Base-by-base conservation (phyloP, 768 basidiomycete species). In the Hydnomerulius pinastri region DNA sequence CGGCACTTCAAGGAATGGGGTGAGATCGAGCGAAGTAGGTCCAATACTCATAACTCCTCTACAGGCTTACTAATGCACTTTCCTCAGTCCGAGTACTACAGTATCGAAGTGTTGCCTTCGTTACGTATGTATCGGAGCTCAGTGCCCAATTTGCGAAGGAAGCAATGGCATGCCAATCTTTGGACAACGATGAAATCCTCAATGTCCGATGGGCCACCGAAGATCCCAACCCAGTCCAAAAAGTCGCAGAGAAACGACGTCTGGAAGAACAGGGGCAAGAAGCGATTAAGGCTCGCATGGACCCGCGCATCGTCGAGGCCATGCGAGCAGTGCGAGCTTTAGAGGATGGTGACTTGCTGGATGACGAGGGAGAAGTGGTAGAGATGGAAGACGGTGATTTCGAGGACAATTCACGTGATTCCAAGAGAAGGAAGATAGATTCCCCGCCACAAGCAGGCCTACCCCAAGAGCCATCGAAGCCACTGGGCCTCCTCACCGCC, bases 121-220 rank as follows among this genome's bases (percentile, higher is more conserved):
- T 99, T 44, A 98, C 96, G 3, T 98, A 98, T 71, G 80, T 84
- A 37, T 80, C 80, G 21, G 96, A 99, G 66, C 64, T 88, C 42
- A 74, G 85, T 59, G 97, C 92, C 4, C 91, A 94, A 62, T 99
- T 99, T 66, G 97, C 97, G 15, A 97, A 97, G 66, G 97, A 99
- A 68, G 84, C 96, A 1, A 99, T 99, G 97, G 92, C 96, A 13
- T 95, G 95, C 69, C 97, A 99, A 70, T 94, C 91, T 15, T 77
- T 98, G 56, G 97, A 98, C 66, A 90, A 92, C 60, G 95, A 97
- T 66, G 97, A 99, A 64, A 94, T 98, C 53, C 79, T 98, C 53
- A 99, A 99, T 69, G 94, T 98, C 45, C 87, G 96, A 41, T 99
- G 97, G 97, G 97, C 97, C 29, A 98, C 96, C 0, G 96, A 97